These are phyloP conservation scores for Epichloe gansuensis DNA, from an alignment of 2,329 filamentous ascomycete genomes.

Conservation along the genomic window DNA sequence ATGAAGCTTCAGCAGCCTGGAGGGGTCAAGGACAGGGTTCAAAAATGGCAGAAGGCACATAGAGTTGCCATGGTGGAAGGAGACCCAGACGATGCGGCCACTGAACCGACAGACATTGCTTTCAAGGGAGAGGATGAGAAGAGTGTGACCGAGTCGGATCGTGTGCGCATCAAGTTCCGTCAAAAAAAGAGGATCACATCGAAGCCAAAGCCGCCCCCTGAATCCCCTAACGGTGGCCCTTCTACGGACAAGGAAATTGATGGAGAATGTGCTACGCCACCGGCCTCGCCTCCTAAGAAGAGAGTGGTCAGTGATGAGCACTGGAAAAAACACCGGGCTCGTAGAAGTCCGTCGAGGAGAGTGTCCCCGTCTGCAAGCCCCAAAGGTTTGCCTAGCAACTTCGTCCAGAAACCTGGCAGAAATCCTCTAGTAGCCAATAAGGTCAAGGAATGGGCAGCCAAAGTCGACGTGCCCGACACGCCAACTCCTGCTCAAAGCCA, in stretches of 20 bases:
- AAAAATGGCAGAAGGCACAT: slow-evolving; percentile 72
- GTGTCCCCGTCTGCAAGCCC: slow-evolving; percentile 21
- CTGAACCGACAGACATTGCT: slow-evolving; percentile 48
- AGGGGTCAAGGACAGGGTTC: slow-evolving; percentile 66
- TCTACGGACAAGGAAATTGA: slow-evolving; percentile 11
- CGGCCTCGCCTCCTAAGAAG: slow-evolving; percentile 59
- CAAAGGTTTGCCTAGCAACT: slow-evolving; percentile 39
- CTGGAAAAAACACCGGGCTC: slow-evolving; percentile 56
- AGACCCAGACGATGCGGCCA: slow-evolving; percentile 38
- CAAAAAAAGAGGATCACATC: slow-evolving; percentile 29
- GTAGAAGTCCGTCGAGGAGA: slow-evolving; percentile 33
- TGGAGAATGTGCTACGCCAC: slow-evolving; percentile 19
- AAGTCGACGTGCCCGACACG: slow-evolving; percentile 37
- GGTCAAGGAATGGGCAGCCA: slow-evolving; percentile 48
- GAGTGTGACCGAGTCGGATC: slow-evolving; percentile 49
- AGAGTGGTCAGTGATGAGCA: slow-evolving; percentile 87
- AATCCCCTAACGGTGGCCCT: slow-evolving; percentile 14
- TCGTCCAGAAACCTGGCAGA: slow-evolving; percentile 37
- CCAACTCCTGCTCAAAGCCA: slow-evolving; percentile 21
- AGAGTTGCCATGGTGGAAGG: slow-evolving; percentile 47
- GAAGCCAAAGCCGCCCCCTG: slow-evolving; percentile 15
- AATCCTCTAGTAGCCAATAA: slow-evolving; percentile 46
- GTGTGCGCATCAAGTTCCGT: slow-evolving; percentile 41
- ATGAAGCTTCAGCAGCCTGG: slow-evolving; percentile 48
- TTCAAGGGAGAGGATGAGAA: slow-evolving; percentile 42